Base-by-base conservation (phyloP, 225 moss, liverwort and hornwort species). In the Marchantia paleacea region DNA sequence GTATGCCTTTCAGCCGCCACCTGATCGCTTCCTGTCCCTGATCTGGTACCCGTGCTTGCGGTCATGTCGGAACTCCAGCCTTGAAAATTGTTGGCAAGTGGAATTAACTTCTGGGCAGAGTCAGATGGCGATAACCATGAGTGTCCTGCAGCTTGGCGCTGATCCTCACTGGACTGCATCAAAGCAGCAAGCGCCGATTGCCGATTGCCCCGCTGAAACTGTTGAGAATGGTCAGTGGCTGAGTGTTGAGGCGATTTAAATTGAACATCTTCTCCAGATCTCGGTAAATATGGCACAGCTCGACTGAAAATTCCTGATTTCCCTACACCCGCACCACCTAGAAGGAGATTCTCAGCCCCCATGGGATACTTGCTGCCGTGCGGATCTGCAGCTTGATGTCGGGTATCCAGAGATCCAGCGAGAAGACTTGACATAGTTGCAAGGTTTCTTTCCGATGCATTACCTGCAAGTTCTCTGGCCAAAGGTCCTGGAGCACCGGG, bases 41-140 rank as follows among this genome's bases (percentile, higher is more conserved):
- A 20, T 80, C 74, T 83, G n/a, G 71, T 55, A n/a, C 29, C 72
- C 58, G 86, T 39, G 16, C 18, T 77, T 30, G 85, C 52, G 19
- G 52, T 31, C 52, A 69, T 48, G 12, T 82, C 84, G 11, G 87
- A 80, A 50, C 66, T 87, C 87, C 87, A 87, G 12, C 84, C 84
- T 73, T 84, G 87, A 58, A 84, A 82, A 67, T 82, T 87, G n/a
- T 53, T 80, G 61, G 84, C 82, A 0, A 80, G 68, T 31, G 82
- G 82, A 73, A 80, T 39, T 24, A 82, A 80, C 78, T 80, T 84
- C 24, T 79, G 66, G 8, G 66, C 80, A 26, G 80, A 60, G 47
- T 81, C 82, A 11, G 82, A 29, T 28, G 73, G 48, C 7, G 80
- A 29, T 49, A 75, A 69, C 87, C 87, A 84, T 6, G 87, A 68